Base-by-base conservation (phyloP, 345 rosid genomes). In the Trapa bicornis region DNA sequence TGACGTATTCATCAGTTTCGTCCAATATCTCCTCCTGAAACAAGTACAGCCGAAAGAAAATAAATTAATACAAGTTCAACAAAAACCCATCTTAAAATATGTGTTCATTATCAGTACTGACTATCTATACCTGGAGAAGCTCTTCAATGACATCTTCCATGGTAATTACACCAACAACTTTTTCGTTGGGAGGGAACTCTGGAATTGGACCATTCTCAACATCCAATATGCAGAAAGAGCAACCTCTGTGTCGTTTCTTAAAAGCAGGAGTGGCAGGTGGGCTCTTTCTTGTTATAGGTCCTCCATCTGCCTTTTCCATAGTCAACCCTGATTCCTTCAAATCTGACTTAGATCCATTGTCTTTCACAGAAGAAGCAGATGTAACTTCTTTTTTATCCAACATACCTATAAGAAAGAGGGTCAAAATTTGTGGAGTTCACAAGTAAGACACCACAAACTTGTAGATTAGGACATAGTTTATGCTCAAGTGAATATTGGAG, bases 91-190 rank as follows among this genome's bases (percentile, higher is more conserved):
- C 43, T 3, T 3, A 41, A 8, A 8, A 41, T 8, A 41, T 41
- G 43, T 50, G 54, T 22, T 50, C 2, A 50, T 50, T 50, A 50
- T 14, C 5, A 14, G 2, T 50, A 50, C n/a, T 22, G 12, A 6
- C 14, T 50, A 4, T 61, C 7, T 70, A 73, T 82, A 89, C 97
- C 96, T 88, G 92, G 76, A 93, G 96, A 82, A 93, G 97, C 80
- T 93, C 98, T 83, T 93, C 94, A 47, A 93, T 93, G 66, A 93
- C 97, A 67, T 93, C 98, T 73, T 93, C 98, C 98, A 90, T 85
- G 64, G 90, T 79, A 71, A 93, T 93, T 58, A 90, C 96, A 73
- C 97, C 97, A 68, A 90, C 95, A 17, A 86, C 97, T 72, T 83
- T 83, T 76, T 90, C 94, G 80, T 78, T 78, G 52, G 77, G 66